Base-by-base conservation (phyloP, 164 flowering plant genomes). In the Macadamia tetraphylla region DNA sequence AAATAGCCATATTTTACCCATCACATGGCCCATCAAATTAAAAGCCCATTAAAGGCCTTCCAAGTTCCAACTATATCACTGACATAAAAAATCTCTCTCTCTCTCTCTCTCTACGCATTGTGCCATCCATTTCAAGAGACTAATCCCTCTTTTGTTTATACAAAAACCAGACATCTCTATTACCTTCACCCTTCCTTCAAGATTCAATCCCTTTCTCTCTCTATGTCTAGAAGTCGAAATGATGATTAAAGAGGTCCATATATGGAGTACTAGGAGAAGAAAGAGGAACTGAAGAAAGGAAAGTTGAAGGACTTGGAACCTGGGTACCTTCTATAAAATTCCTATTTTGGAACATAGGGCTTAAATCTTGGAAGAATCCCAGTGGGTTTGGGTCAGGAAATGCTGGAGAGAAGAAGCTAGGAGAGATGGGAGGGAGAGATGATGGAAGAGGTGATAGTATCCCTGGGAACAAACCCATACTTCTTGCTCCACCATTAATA, bases 401-500 rank as follows among this genome's bases (percentile, higher is more conserved):
- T 40, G 72, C 66, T 64, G 96, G 86, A 11, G 94, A 84, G 74
- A 94, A 91, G 49, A 84, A 80, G 62, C 72, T 82, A 0, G 89
- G 76, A 10, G 87, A 75, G 10, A 85, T 79, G 14, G 86, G 78
- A 49, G 88, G 87, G 68, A 88, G 64, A 44, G 82, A 72, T 40
- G 78, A 83, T 64, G 98, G 97, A 7, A 84, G 80, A 70, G 97
- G 97, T 15, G 98, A 89, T 60, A 94, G 69, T 6, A 94, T 88
- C 62, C 98, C 93, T 9, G 87, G 84, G 55, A 73, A 30, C 30
- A 51, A 74, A 69, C 78, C 72, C 63, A 23, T 4, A 23, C 61
- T 10, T 35, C 12, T 10, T 6, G 15, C 66, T 14, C 65, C 62
- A 18, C 65, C 62, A 35, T 35, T 35, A 64, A 81, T 6, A 5